A percentile compares a stretch with the other conserved stretches of the same genome.
These are phyloP conservation scores for Exophiala oligosperma DNA, from an alignment of 2,329 filamentous ascomycete species.

Conservation along the genomic window DNA sequence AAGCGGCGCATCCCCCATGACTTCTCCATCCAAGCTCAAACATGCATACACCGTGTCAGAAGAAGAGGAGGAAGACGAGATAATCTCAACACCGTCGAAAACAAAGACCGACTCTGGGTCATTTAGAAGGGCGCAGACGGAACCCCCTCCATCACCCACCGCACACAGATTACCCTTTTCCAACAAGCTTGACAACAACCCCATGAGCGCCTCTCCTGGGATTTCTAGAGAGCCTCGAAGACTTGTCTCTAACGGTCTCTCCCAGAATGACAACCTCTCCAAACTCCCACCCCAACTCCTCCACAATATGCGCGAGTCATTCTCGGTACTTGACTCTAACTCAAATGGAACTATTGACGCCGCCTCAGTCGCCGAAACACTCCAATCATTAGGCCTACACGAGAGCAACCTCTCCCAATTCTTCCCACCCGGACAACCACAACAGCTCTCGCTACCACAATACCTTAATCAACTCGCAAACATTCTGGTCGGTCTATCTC, in stretches of 20 bases:
- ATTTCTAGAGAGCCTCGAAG: conserved; percentile 9
- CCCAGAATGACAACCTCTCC: conserved; percentile 41
- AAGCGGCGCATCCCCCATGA: conserved; percentile 41
- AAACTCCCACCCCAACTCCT: conserved; percentile 76
- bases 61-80: conserved; percentile 34
- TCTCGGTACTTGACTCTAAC: conserved; percentile 88
- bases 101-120: conserved; percentile 34
- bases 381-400: conserved; percentile 67
- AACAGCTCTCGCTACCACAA: conserved; percentile 77
- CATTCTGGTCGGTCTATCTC: conserved; percentile 72
- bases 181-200: conserved; percentile 8
- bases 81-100: conserved; percentile 43
- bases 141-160: conserved; percentile 42
- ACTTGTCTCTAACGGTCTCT: conserved; percentile 21
- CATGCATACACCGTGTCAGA: conserved; percentile 47
- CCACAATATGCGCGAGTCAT: conserved; percentile 84
- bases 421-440: conserved; percentile 71
- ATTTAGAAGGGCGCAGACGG: conserved; percentile 28
- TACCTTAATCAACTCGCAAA: conserved; percentile 82
- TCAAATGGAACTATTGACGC: conserved; percentile 80
- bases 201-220: neutral
- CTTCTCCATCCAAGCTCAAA: conserved; percentile 49
- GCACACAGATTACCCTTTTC: conserved; percentile 4
- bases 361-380: conserved; percentile 83
- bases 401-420: conserved; percentile 74